These are phyloP conservation scores for Mycena pura DNA, from an alignment of 768 basidiomycete genomes.

Conservation along the genomic window DNA sequence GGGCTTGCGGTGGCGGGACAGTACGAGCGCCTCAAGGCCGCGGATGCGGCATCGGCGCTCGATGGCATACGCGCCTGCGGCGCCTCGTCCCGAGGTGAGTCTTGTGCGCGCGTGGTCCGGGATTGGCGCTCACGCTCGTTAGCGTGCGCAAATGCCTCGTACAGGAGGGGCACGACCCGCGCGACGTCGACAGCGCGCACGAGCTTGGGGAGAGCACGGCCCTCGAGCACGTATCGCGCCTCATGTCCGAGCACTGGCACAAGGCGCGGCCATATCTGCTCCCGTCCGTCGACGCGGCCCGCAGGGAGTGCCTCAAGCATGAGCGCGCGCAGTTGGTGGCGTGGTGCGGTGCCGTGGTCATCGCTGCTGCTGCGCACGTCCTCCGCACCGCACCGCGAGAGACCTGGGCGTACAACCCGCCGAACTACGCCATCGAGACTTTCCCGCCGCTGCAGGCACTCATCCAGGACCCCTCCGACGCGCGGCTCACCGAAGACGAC, in stretches of 20 bases:
- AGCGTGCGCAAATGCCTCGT: slow-evolving; percentile 17
- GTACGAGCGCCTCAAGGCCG: slow-evolving; percentile 11
- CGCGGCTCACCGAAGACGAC: slow-evolving; percentile 6
- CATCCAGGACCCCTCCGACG: slow-evolving; percentile 15
- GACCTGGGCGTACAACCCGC: slow-evolving; percentile 22
- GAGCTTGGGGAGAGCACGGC: neutral
- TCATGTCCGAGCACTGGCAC: slow-evolving; percentile 21
- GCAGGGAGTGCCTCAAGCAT: neutral
- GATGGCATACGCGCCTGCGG: neutral
- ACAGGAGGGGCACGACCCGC: slow-evolving; percentile 11
- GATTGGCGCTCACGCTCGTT: no score
- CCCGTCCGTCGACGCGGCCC: slow-evolving; percentile 6
- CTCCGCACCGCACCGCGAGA: slow-evolving; percentile 19
- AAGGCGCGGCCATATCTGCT: slow-evolving; percentile 13
- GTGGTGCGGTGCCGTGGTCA: neutral
- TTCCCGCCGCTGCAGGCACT: slow-evolving; percentile 15
- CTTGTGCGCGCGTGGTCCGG: no score
- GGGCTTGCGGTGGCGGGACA: slow-evolving; percentile 5
- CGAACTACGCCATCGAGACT: slow-evolving; percentile 11
- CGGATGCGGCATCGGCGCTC: neutral
- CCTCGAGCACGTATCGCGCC: slow-evolving; percentile 12
- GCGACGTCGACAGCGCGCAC: neutral
- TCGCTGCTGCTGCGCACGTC: slow-evolving; percentile 1
- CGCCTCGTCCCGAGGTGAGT: slow-evolving; percentile 5
- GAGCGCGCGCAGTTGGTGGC: slow-evolving; percentile 1